Conservation (phyloP, 2,329 filamentous ascomycete genomes). For the Ceratocystis albifundus region DNA sequence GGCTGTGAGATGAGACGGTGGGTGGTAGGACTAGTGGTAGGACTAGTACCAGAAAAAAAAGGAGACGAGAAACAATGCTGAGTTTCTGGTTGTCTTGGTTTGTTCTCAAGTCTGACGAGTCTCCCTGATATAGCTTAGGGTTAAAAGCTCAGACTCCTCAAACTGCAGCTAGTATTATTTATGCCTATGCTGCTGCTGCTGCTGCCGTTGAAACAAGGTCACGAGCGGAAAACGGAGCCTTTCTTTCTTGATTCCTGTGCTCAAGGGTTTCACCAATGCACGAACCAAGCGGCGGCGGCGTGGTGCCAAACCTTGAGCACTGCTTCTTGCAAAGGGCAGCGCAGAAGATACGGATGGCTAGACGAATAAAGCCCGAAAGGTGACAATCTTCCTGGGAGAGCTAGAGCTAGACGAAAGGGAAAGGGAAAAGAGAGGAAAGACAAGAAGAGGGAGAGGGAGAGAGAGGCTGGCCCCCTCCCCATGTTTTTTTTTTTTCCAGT, state of each 20-base stretch:
- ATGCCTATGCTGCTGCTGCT: neutral
- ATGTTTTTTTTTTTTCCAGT: too few species aligned
- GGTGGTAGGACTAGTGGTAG: conserved; percentile 5
- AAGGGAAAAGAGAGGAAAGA: too few species aligned
- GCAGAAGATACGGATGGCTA: neutral
- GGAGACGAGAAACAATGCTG: neutral
- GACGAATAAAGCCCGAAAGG: neutral
- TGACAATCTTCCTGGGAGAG: neutral
- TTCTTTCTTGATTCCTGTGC: neutral
- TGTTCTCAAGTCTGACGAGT: neutral
- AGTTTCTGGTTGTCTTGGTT: too few species aligned
- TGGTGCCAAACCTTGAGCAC: neutral
- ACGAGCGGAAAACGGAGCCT: neutral
- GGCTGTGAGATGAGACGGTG: neutral
- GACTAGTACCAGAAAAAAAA: neutral
- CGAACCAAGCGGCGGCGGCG: neutral
- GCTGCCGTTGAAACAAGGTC: conserved; percentile 6
- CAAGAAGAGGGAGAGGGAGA: too few species aligned
- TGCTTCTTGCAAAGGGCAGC: too few species aligned
- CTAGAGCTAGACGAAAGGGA: too few species aligned
- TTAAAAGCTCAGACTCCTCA: neutral
- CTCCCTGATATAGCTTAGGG: neutral
- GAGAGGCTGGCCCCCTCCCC: too few species aligned
- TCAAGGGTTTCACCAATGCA: neutral
- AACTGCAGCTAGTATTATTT: neutral